These are phyloP conservation scores for Kuraishia piskuri DNA, from an alignment of 805 yeast genomes.

Conservation along the genomic window DNA sequence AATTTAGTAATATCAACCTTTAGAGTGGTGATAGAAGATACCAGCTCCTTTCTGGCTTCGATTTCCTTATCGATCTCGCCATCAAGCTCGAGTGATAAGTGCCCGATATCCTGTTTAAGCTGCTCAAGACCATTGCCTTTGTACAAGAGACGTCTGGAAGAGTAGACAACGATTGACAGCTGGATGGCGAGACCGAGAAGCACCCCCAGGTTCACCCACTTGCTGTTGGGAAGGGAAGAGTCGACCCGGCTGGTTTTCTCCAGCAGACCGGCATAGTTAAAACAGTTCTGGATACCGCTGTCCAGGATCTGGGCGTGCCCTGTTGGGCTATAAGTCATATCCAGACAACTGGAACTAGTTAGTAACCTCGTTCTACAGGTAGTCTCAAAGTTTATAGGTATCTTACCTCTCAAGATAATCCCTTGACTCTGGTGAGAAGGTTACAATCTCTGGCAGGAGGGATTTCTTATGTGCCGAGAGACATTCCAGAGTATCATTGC, in stretches of 20 bases:
- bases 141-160: slow-evolving; percentile 4
- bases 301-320: background rate
- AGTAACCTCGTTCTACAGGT: background rate
- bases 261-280: slow-evolving; percentile 15
- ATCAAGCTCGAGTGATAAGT: background rate
- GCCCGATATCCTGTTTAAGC: background rate
- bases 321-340: background rate
- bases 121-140: slow-evolving; percentile 3
- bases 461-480: background rate
- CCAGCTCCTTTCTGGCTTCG: background rate
- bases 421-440: background rate
- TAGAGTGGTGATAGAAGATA: background rate
- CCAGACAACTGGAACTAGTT: background rate
- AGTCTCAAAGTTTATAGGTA: background rate
- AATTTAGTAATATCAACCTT: slow-evolving; percentile 9
- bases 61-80: slow-evolving; percentile 1
- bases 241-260: slow-evolving; percentile 5
- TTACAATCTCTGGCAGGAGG: background rate
- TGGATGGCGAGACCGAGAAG: slow-evolving; percentile 3
- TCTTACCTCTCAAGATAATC: background rate
- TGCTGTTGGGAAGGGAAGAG: background rate
- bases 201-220: slow-evolving; percentile 6
- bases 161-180: slow-evolving; percentile 4
- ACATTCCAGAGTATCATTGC: background rate
- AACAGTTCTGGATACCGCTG: slow-evolving; percentile 15